Percentiles rank a stretch among this genome's conserved stretches.
Evolutionary conservation across 495 filamentous ascomycete species (phyloP).

Genomic region (Podospora australis): DNA sequence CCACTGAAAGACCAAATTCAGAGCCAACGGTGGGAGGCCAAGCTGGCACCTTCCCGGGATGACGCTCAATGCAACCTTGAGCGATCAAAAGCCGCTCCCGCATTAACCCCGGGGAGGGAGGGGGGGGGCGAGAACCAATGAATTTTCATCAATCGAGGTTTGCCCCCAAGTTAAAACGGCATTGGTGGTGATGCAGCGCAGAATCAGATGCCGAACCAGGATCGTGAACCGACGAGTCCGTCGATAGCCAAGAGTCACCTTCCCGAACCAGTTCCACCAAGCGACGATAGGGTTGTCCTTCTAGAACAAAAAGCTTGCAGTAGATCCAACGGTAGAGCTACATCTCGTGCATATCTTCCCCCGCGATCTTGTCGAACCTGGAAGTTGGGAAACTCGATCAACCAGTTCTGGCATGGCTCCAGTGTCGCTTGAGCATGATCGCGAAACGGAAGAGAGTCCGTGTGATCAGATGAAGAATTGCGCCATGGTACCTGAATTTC

Average conservation of each 20-base stretch:
- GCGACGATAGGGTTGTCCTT: background rate
- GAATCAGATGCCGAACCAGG: constrained; percentile 2
- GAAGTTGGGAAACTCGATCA: too few relatives aligned
- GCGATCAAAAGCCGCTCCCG: constrained; percentile 1
- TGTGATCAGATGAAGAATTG: too few relatives aligned
- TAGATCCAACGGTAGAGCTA: too few relatives aligned
- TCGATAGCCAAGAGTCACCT: background rate
- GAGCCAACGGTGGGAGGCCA: background rate
- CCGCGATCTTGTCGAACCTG: too few relatives aligned
- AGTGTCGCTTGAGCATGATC: too few relatives aligned
- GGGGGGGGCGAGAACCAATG: background rate
- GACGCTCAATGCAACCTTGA: constrained; percentile 1
- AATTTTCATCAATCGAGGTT: background rate
- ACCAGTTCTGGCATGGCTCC: too few relatives aligned
- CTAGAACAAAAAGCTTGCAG: background rate
- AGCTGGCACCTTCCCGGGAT: constrained; percentile 3
- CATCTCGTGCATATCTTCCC: too few relatives aligned
- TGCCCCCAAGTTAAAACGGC: too few relatives aligned
- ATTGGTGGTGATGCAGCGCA: background rate
- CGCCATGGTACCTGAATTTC: too few relatives aligned
- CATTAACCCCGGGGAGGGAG: background rate
- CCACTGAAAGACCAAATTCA: too few relatives aligned
- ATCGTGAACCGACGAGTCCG: background rate
- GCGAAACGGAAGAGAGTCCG: too few relatives aligned
- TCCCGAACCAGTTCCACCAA: background rate